Percentiles rank a stretch among this genome's conserved stretches.
Evolutionary conservation across 2,329 filamentous ascomycete genomes (phyloP).

Genomic region (Fusarium duplospermum): DNA sequence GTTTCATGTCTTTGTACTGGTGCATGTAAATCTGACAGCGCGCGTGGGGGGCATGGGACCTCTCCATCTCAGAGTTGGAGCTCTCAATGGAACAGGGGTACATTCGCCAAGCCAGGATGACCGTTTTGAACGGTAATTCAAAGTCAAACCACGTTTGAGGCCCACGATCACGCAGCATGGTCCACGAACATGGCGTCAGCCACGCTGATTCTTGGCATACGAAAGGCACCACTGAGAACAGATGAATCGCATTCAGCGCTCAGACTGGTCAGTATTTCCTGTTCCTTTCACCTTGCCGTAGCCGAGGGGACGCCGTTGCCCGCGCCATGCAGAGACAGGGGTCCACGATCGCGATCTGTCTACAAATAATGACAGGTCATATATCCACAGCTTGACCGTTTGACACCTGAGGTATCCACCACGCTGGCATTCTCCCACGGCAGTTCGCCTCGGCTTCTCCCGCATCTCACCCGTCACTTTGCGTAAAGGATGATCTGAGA

Average conservation of each 20-base stretch:
- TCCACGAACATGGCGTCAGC: not conserved
- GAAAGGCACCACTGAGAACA: not conserved
- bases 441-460: not conserved
- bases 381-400: not conserved
- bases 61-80: no score
- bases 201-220: not conserved
- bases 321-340: not conserved
- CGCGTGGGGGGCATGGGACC: not conserved
- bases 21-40: not conserved
- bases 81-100: no score
- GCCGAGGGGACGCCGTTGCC: not conserved
- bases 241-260: not conserved
- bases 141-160: not conserved
- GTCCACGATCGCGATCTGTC: not conserved
- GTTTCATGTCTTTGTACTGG: not conserved
- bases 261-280: not conserved
- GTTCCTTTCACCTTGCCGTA: not conserved
- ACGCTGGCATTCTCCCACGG: not conserved
- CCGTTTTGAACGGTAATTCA: not conserved
- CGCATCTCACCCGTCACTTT: not conserved
- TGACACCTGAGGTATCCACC: not conserved
- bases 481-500: not conserved
- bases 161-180: not conserved
- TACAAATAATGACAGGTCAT: not conserved
- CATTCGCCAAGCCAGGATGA: not conserved